These are phyloP conservation scores for Trypanosoma melophagium DNA, from an alignment of 208 protist species.

Conservation along the genomic window DNA sequence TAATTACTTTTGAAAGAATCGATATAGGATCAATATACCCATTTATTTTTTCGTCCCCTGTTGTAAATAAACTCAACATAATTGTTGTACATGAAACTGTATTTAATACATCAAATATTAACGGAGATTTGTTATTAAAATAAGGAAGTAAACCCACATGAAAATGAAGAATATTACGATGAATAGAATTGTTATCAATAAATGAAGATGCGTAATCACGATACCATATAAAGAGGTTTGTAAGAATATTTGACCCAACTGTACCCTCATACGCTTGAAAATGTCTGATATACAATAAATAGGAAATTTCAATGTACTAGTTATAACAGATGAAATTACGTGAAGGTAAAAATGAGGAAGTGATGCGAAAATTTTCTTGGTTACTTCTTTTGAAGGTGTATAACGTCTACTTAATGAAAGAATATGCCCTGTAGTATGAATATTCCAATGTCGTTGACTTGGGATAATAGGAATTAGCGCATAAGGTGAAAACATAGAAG, in stretches of 20 bases:
- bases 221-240: conserved; percentile 19
- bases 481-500: conserved; percentile 8
- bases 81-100: conserved; percentile 12
- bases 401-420: conserved; percentile 17
- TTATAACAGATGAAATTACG: conserved; percentile 22
- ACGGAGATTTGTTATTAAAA: neutral
- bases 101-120: conserved; percentile 14
- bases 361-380: conserved; percentile 18
- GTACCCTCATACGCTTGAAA: conserved; percentile 12
- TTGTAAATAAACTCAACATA: conserved; percentile 23
- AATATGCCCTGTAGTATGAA: conserved; percentile 16
- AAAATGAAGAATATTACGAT: conserved; percentile 10
- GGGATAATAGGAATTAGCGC: neutral
- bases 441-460: conserved; percentile 26
- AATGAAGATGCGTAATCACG: conserved; percentile 13
- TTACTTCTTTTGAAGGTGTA: conserved; percentile 13
- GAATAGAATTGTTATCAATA: conserved; percentile 1
- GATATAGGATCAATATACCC: conserved; percentile 4
- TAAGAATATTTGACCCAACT: conserved; percentile 12
- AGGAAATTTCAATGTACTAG: conserved; percentile 8
- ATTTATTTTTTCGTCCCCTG: conserved; percentile 9
- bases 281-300: conserved; percentile 14
- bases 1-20: conserved; percentile 18
- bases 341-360: conserved; percentile 30
- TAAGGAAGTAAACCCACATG: conserved; percentile 14